These are phyloP conservation scores for Gleditsia sinensis DNA, from an alignment of 306 rosid species.

Conservation along the genomic window DNA sequence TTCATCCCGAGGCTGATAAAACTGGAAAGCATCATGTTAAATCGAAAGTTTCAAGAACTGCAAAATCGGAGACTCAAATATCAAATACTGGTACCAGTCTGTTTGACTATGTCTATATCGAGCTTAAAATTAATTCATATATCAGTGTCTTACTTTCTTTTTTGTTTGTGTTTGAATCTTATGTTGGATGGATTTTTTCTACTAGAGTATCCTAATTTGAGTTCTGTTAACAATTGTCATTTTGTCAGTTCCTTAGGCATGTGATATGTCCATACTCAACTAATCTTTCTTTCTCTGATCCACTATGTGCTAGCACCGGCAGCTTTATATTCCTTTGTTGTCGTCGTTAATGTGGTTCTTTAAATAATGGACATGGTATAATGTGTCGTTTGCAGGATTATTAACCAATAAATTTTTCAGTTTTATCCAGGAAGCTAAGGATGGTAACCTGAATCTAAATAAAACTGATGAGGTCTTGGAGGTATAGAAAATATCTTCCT, in stretches of 20 bases:
- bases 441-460: constrained; percentile 78
- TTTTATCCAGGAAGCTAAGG: constrained; percentile 65
- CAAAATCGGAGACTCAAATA: constrained; percentile 44
- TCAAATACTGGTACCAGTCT: constrained; percentile 41
- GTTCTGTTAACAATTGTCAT: constrained; percentile 55
- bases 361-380: constrained; percentile 11
- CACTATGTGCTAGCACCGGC: background rate
- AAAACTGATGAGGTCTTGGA: constrained; percentile 61
- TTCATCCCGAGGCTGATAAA: constrained; percentile 28
- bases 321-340: background rate
- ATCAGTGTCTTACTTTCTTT: background rate
- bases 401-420: constrained; percentile 75
- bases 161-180: constrained; percentile 5
- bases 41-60: constrained; percentile 48
- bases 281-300: constrained; percentile 5
- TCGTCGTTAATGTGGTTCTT: constrained; percentile 22
- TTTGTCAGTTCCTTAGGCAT: constrained; percentile 88
- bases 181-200: constrained; percentile 16
- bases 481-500: constrained; percentile 48
- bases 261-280: constrained; percentile 40
- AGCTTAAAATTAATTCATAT: background rate
- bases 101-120: constrained; percentile 13
- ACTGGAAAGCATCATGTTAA: constrained; percentile 43
- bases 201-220: constrained; percentile 40
- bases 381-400: constrained; percentile 59